A percentile compares a stretch with the other conserved stretches of the same genome.
phyloP scores from a whole-genome alignment of 2,329 filamentous ascomycete species.

The Aspergillus sp. region DNA sequence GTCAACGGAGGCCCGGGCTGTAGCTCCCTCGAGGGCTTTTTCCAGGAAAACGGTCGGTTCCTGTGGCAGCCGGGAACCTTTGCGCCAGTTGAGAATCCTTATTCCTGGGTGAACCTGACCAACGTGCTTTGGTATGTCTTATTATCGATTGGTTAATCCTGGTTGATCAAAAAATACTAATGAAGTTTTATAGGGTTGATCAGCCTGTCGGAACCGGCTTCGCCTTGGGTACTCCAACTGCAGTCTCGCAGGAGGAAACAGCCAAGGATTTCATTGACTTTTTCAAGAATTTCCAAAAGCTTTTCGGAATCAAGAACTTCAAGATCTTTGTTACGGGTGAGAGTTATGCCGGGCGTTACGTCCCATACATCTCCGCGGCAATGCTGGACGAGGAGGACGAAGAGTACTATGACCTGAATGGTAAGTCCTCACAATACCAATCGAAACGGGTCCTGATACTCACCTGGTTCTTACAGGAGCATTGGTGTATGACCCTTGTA shows the following conservation, averaged over 20 bases:
- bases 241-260: slow-evolving; percentile 65
- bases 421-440: slow-evolving; percentile 29
- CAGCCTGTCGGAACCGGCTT: slow-evolving; percentile 64
- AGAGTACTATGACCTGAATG: slow-evolving; percentile 66
- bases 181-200: slow-evolving; percentile 22
- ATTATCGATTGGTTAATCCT: background rate
- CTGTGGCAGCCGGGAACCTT: slow-evolving; percentile 69
- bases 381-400: slow-evolving; percentile 70
- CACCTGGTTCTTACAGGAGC: slow-evolving; percentile 35
- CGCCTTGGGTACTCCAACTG: slow-evolving; percentile 63
- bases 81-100: slow-evolving; percentile 64
- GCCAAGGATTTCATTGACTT: slow-evolving; percentile 73
- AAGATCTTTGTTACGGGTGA: slow-evolving; percentile 76
- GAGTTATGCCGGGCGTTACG: slow-evolving; percentile 68
- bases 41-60: slow-evolving; percentile 78
- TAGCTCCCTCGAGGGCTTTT: slow-evolving; percentile 63
- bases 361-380: slow-evolving; percentile 71
- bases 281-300: slow-evolving; percentile 74
- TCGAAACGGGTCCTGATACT: slow-evolving; percentile 1
- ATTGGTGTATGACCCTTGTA: slow-evolving; percentile 70
- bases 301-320: slow-evolving; percentile 65
- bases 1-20: slow-evolving; percentile 57
- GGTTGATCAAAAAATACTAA: background rate
- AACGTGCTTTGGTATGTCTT: slow-evolving; percentile 68
- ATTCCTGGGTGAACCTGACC: slow-evolving; percentile 72